These are phyloP conservation scores for Tylopilus sp. DNA, from an alignment of 1,284 basidiomycete species.

Conservation along the genomic window DNA sequence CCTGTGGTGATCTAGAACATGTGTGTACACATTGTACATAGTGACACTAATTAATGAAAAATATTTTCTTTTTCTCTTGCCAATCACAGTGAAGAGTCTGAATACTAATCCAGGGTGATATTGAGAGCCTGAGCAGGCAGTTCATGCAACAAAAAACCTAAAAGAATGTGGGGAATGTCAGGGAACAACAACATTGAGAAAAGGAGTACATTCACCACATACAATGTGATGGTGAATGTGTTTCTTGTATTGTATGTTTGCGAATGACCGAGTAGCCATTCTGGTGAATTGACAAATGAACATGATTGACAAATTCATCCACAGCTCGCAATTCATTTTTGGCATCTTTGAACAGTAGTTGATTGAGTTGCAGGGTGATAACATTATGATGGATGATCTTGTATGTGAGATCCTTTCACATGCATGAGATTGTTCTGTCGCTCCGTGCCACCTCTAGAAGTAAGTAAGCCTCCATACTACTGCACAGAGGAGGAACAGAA, in stretches of 20 bases:
- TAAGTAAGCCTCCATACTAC: neutral
- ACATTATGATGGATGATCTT: constrained; percentile 1
- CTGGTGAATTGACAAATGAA: neutral
- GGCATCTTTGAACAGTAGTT: neutral
- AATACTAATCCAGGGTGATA: no score
- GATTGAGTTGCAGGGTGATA: constrained; percentile 1
- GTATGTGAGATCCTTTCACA: neutral
- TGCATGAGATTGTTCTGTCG: neutral
- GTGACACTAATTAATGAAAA: no score
- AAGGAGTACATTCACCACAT: no score
- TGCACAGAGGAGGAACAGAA: neutral
- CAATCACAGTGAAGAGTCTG: no score
- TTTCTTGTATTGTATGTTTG: neutral
- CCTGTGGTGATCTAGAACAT: no score
- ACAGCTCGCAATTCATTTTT: neutral
- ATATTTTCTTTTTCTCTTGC: no score
- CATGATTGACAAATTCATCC: neutral
- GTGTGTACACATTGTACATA: no score
- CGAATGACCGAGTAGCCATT: neutral
- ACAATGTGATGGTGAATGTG: no score
- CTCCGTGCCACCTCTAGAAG: constrained; percentile 1
- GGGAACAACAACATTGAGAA: no score
- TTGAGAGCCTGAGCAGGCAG: no score
- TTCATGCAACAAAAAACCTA: no score
- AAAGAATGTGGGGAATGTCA: no score